Conservation (phyloP, 257 asterid genomes). For the Solanum stenotomum region DNA sequence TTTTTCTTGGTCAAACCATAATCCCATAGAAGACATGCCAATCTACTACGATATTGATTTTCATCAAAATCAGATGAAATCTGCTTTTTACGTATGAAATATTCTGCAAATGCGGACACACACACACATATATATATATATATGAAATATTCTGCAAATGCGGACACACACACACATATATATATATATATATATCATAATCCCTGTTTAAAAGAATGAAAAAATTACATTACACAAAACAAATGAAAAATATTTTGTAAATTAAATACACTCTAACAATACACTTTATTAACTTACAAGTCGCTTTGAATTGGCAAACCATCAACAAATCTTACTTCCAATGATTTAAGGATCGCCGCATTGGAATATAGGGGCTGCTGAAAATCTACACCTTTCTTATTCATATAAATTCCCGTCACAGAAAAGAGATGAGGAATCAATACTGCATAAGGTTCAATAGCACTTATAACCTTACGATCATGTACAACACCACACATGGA, state of each 20-base stretch:
- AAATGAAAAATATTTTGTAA: no score
- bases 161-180: no score
- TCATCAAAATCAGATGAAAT: background rate
- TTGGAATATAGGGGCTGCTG: background rate
- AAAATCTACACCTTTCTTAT: background rate
- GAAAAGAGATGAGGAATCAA: background rate
- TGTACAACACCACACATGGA: background rate
- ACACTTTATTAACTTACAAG: no score
- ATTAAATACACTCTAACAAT: no score
- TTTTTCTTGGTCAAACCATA: background rate
- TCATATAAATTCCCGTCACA: background rate
- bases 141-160: no score
- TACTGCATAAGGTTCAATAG: background rate
- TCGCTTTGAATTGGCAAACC: background rate
- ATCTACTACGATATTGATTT: background rate
- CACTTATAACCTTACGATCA: background rate
- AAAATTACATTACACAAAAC: no score
- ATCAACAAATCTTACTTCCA: background rate
- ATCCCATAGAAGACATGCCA: background rate
- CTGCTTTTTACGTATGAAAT: no score
- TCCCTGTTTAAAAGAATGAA: no score
- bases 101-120: background rate
- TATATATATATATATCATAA: background rate
- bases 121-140: no score
- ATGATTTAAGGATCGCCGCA: background rate